Evolutionary conservation across 768 basidiomycete genomes (phyloP).

Genomic region (Suillus hirtellus): DNA sequence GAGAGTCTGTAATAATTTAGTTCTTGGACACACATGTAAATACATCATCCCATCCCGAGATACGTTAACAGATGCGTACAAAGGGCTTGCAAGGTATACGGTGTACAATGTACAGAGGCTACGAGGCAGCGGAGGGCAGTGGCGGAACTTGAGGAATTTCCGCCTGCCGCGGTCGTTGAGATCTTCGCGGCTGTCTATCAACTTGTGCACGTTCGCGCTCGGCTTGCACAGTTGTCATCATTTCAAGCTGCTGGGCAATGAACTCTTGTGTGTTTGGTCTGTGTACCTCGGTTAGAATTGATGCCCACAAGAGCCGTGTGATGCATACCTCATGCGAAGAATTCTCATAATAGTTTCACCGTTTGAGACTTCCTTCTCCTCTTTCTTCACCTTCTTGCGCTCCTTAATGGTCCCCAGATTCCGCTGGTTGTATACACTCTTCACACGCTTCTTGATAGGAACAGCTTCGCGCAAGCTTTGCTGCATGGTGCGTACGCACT

Average conservation of each 20-base stretch:
- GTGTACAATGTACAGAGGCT: slow-evolving; percentile 15
- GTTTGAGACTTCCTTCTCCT: slow-evolving; percentile 71
- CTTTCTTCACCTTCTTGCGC: slow-evolving; percentile 88
- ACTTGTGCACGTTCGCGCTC: slow-evolving; percentile 77
- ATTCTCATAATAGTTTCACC: slow-evolving; percentile 95
- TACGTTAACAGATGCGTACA: slow-evolving; percentile 8
- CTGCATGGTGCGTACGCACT: slow-evolving; percentile 95
- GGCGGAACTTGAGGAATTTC: slow-evolving; percentile 29
- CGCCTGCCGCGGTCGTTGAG: slow-evolving; percentile 50
- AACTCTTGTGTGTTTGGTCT: slow-evolving; percentile 85
- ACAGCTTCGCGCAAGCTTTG: slow-evolving; percentile 74
- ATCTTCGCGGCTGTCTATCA: slow-evolving; percentile 57
- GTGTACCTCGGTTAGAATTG: slow-evolving; percentile 9
- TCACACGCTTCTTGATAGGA: slow-evolving; percentile 82
- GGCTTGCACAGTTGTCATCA: slow-evolving; percentile 77
- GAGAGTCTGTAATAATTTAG: not conserved
- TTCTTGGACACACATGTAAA: not conserved
- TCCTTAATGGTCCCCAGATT: slow-evolving; percentile 96
- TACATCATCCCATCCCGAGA: slow-evolving; percentile 15
- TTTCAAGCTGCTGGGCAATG: slow-evolving; percentile 82
- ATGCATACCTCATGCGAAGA: slow-evolving; percentile 84
- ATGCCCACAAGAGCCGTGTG: not conserved
- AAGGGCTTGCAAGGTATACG: slow-evolving; percentile 26
- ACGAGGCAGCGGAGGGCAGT: slow-evolving; percentile 26
- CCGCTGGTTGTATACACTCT: slow-evolving; percentile 89